These are phyloP conservation scores for Penicillium fimorum DNA, from an alignment of 495 filamentous ascomycete species.

Conservation along the genomic window DNA sequence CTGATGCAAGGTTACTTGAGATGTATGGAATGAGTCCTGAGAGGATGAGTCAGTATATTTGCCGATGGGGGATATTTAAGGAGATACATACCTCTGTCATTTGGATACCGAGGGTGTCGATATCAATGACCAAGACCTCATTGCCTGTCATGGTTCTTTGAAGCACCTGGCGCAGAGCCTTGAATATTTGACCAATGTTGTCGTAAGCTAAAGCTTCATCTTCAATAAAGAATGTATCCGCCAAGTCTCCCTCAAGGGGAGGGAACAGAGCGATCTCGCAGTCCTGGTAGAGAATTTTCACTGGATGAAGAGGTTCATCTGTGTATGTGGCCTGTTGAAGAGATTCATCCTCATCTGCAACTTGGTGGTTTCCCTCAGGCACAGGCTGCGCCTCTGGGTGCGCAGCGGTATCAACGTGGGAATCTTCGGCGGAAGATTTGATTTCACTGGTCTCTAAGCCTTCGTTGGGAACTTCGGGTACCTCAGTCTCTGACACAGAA, in stretches of 20 bases:
- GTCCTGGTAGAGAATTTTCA: conserved; percentile 64
- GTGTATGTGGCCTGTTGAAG: conserved; percentile 26
- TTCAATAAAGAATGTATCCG: conserved; percentile 71
- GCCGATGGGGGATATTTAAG: neutral
- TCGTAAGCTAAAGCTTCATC: conserved; percentile 60
- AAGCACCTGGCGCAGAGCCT: conserved; percentile 64
- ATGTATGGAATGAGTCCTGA: conserved; percentile 47
- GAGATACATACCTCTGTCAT: conserved; percentile 64
- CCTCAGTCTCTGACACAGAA: conserved; percentile 10
- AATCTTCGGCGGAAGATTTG: conserved; percentile 3
- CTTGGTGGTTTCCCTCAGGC: conserved; percentile 15
- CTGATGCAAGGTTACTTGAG: conserved; percentile 51
- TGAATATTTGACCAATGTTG: conserved; percentile 59
- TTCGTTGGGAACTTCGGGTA: conserved; percentile 9
- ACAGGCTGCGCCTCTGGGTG: conserved; percentile 13
- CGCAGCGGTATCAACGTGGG: conserved; percentile 1
- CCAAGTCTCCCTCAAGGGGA: conserved; percentile 58
- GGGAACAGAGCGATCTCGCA: conserved; percentile 72
- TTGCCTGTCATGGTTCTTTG: conserved; percentile 61
- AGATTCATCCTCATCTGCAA: conserved; percentile 15
- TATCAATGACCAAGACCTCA: conserved; percentile 67
- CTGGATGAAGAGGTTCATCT: conserved; percentile 42
- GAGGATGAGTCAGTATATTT: conserved; percentile 31
- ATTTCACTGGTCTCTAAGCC: conserved; percentile 8
- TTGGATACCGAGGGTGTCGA: conserved; percentile 67